A percentile compares a stretch with the other conserved stretches of the same genome.
These are phyloP conservation scores for Pythium grandisporangium DNA, from an alignment of 352 stramenopile species.

Conservation along the genomic window DNA sequence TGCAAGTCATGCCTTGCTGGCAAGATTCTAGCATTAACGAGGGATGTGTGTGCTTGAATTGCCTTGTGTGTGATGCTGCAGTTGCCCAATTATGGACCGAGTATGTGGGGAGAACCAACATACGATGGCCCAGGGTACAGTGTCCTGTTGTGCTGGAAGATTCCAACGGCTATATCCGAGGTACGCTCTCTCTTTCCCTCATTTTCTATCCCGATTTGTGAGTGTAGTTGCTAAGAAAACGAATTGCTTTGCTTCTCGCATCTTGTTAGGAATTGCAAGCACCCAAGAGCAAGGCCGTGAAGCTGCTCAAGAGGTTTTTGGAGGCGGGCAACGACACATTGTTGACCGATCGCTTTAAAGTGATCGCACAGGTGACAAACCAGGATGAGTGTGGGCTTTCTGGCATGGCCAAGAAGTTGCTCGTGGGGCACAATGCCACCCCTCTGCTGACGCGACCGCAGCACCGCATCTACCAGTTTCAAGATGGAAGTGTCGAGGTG, in stretches of 20 bases:
- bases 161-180: constrained; percentile 50
- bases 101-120: constrained; percentile 51
- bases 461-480: constrained; percentile 77
- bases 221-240: no score
- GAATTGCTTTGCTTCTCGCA: background rate
- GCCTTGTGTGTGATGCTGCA: constrained; percentile 10
- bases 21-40: no score
- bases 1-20: background rate
- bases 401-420: constrained; percentile 66
- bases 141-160: constrained; percentile 76
- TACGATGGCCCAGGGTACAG: constrained; percentile 68
- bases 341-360: constrained; percentile 77
- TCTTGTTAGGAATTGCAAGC: constrained; percentile 40
- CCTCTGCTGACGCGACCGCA: constrained; percentile 77
- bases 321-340: constrained; percentile 49
- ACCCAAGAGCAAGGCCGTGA: constrained; percentile 40
- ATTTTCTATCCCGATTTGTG: no score
- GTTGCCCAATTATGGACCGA: constrained; percentile 70
- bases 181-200: no score
- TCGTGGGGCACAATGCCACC: constrained; percentile 74
- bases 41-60: background rate
- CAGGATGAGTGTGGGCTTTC: constrained; percentile 74
- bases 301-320: constrained; percentile 66
- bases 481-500: constrained; percentile 54
- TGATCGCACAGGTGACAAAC: constrained; percentile 81